Conservation (phyloP, 1,284 basidiomycete genomes). For the Cystobasidiaceae sp. region DNA sequence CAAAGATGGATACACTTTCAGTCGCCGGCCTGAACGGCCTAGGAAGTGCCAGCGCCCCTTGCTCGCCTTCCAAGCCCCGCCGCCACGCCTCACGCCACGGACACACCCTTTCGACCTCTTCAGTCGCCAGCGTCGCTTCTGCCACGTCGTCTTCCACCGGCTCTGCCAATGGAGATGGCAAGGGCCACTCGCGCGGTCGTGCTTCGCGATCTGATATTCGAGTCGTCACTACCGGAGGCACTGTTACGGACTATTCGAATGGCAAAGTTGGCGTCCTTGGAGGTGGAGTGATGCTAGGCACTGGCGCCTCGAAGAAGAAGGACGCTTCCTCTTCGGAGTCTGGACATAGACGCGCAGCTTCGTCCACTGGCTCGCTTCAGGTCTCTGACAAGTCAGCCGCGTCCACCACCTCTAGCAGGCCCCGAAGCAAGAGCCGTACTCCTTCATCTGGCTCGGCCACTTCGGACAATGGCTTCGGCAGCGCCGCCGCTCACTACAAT, state of each 20-base stretch:
- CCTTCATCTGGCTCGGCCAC: constrained; percentile 16
- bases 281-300: constrained; percentile 44
- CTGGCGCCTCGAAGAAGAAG: constrained; percentile 36
- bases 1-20: background rate
- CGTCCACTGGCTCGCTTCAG: constrained; percentile 7
- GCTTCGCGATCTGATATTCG: constrained; percentile 21
- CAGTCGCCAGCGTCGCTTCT: constrained; percentile 34
- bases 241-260: constrained; percentile 43
- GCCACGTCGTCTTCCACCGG: constrained; percentile 31
- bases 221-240: constrained; percentile 14
- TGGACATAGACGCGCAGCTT: background rate
- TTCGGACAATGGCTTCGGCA: background rate
- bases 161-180: background rate
- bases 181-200: background rate
- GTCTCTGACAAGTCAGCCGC: background rate
- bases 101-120: constrained; percentile 23
- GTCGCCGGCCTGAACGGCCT: background rate
- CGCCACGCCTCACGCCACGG: constrained; percentile 4
- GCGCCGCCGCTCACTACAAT: background rate
- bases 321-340: background rate
- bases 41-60: background rate
- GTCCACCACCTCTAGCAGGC: background rate
- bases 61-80: constrained; percentile 5
- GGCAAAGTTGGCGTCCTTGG: constrained; percentile 45
- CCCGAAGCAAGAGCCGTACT: constrained; percentile 1